These are phyloP conservation scores for Trichoderma gracile DNA, from an alignment of 2,329 filamentous ascomycete genomes.

Conservation along the genomic window DNA sequence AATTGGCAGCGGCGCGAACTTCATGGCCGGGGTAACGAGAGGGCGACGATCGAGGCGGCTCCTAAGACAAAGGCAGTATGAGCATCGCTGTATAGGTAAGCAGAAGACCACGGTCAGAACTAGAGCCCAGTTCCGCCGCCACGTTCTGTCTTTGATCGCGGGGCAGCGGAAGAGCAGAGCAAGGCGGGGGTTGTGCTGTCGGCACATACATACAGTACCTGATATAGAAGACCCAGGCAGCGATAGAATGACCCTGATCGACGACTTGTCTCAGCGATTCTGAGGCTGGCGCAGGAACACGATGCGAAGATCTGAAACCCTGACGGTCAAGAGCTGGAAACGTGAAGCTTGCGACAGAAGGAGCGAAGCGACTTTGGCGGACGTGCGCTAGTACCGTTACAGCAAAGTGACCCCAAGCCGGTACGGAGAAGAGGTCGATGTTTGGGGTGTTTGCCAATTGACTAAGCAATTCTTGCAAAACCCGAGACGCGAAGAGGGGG, in stretches of 20 bases:
- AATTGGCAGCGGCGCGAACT: slow-evolving; percentile 10
- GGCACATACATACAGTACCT: not conserved
- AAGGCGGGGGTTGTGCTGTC: slow-evolving; percentile 1
- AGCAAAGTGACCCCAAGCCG: not conserved
- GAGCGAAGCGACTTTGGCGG: slow-evolving; percentile 5
- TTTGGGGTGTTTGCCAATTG: too few relatives aligned
- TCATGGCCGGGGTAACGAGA: not conserved
- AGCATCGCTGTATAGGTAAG: not conserved
- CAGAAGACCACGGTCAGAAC: not conserved
- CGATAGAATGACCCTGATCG: not conserved
- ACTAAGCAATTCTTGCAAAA: not conserved
- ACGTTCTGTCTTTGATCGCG: slow-evolving; percentile 1
- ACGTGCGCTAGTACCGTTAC: slow-evolving; percentile 9
- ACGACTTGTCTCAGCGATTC: not conserved
- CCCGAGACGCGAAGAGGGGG: too few relatives aligned
- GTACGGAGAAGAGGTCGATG: not conserved
- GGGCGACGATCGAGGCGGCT: not conserved
- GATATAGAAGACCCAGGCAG: not conserved
- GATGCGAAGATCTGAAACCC: slow-evolving; percentile 11
- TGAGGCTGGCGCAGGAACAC: not conserved
- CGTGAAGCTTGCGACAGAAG: slow-evolving; percentile 14
- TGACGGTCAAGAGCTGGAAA: not conserved
- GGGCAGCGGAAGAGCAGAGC: slow-evolving; percentile 7
- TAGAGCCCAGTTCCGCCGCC: not conserved
- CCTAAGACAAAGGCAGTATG: slow-evolving; percentile 5